Evolutionary conservation across 1,284 basidiomycete species (phyloP), one percentile per base, ranked within the genome.

Genomic region (Irpex rosettiformis): DNA sequence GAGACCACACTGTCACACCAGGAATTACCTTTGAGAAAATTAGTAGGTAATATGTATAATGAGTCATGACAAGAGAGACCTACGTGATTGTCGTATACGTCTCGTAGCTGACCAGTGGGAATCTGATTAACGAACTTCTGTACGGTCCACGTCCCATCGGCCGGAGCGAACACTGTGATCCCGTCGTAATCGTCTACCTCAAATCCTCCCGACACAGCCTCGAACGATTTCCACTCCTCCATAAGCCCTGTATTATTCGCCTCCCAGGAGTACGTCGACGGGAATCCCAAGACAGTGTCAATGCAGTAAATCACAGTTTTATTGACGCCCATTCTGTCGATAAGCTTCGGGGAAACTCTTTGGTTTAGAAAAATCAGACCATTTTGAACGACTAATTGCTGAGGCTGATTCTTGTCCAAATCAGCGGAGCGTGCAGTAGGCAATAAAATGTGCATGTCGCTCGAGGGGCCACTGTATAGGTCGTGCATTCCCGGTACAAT

Each of bases 1-100:
- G 33, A 16, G 45, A 60, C 16, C 28, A 60, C 18, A 60, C 7
- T 16, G 58, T 56, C 6, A 42, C 1, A 4, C 27, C 51, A 29
- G 30, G 47, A 16, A 60, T 60, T 22, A 60, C 42, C 58, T 60
- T n/a, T 30, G 16, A n/a, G 27, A 28, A 13, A 28, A 42, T 33
- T 11, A 53, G 48, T 5, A 13, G 11, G 5, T 56, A 11, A 16
- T 25, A 18, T n/a, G 24, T 7, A 3, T 18, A 25, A 1, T 13
- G 10, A 24, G n/a, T n/a, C n/a, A 21, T 11, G 42, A 40, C 13
- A 5, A 11, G 1, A 2, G 11, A 21, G 52, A 47, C 45, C 21
- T 21, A 47, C 45, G 24, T 47, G 45, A 21, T 47, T 47, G 21
- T 25, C 21, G 2, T 47, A 47, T 0, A 47, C 24, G 11, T 25